phyloP scores from a whole-genome alignment of 2,329 filamentous ascomycete genomes.

The Colletotrichum viniferum region DNA sequence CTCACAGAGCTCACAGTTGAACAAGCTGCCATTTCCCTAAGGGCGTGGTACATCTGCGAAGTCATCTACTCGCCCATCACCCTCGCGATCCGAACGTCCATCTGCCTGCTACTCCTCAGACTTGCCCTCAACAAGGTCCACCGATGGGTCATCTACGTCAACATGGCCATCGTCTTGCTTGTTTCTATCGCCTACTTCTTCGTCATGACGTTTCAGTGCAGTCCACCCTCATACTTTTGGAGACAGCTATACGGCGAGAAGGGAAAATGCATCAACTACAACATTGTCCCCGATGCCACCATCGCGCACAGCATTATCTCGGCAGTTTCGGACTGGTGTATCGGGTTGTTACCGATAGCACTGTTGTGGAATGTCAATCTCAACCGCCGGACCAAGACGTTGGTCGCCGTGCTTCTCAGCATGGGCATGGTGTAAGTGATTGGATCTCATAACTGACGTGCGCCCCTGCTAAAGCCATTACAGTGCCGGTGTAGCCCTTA shows the following conservation, averaged over 20 bases:
- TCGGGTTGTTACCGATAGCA: constrained; percentile 53
- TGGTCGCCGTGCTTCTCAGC: constrained; percentile 50
- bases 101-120: constrained; percentile 44
- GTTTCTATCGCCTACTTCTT: constrained; percentile 46
- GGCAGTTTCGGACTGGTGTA: constrained; percentile 50
- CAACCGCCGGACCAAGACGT: constrained; percentile 47
- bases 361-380: constrained; percentile 57
- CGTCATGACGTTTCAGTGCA: constrained; percentile 54
- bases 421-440: constrained; percentile 52
- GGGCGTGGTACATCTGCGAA: constrained; percentile 44
- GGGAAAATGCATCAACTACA: constrained; percentile 44
- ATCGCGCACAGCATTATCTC: constrained; percentile 51
- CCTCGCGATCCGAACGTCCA: constrained; percentile 42
- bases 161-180: constrained; percentile 37
- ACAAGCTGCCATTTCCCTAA: constrained; percentile 31
- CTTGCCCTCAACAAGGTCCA: constrained; percentile 39
- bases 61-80: constrained; percentile 44
- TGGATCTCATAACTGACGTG: background rate
- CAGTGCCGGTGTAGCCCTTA: constrained; percentile 42
- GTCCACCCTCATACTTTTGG: constrained; percentile 54
- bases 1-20: constrained; percentile 23
- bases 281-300: constrained; percentile 44
- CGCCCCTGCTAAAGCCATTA: background rate
- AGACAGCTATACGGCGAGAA: constrained; percentile 35
- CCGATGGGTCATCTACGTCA: constrained; percentile 34